Conservation (phyloP, 768 basidiomycete species). For the Hortiboletus campestris region DNA sequence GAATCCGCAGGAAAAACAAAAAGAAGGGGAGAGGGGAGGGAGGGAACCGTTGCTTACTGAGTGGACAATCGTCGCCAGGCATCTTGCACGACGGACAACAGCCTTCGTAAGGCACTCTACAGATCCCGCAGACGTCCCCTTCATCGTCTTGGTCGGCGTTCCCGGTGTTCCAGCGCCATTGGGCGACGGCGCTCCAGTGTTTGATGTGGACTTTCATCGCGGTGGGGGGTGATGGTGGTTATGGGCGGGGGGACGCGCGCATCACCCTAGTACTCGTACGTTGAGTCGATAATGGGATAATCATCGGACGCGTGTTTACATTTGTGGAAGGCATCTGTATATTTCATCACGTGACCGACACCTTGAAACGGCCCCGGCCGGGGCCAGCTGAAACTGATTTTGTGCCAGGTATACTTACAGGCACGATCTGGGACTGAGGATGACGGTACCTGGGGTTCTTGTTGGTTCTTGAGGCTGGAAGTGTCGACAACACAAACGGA, state of each 20-base stretch:
- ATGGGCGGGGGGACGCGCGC: neutral
- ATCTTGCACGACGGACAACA: constrained; percentile 96
- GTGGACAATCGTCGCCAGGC: constrained; percentile 93
- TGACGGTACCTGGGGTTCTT: no score
- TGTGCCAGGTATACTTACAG: no score
- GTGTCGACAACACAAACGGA: no score
- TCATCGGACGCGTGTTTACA: neutral
- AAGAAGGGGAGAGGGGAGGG: neutral
- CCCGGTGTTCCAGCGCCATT: constrained; percentile 81
- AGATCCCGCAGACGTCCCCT: constrained; percentile 80
- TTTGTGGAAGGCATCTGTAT: neutral
- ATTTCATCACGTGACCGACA: neutral
- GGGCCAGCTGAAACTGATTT: no score
- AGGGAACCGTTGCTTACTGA: constrained; percentile 55
- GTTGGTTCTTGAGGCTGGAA: no score
- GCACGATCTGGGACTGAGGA: no score
- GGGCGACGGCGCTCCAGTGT: constrained; percentile 84
- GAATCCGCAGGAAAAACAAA: no score
- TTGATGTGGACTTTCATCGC: constrained; percentile 77
- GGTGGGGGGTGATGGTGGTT: neutral
- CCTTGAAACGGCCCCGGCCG: no score
- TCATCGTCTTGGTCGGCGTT: constrained; percentile 42
- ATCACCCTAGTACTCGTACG: neutral
- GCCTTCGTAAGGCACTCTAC: constrained; percentile 88
- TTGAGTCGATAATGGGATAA: neutral